A percentile compares a stretch with the other conserved stretches of the same genome.
Evolutionary conservation across 352 stramenopile species (phyloP).

Genomic region (Phytophthora tubulina): DNA sequence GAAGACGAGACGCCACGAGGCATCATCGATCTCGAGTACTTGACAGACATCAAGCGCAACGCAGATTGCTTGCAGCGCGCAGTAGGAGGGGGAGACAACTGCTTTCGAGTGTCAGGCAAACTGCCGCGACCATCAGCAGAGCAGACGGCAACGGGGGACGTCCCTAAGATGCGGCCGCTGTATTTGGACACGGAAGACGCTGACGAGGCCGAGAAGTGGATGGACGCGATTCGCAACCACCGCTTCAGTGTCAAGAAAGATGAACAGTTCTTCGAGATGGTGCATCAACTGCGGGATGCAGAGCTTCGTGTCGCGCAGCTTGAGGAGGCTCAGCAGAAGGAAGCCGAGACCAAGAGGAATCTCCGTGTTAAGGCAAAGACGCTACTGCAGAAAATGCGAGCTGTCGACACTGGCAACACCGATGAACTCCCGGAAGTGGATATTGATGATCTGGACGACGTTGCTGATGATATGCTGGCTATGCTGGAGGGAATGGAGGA

Average conservation of each 20-base stretch:
- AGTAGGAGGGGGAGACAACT: constrained; percentile 66
- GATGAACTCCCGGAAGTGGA: constrained; percentile 36
- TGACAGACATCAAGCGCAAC: constrained; percentile 81
- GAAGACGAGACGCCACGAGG: constrained; percentile 72
- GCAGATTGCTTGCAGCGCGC: constrained; percentile 79
- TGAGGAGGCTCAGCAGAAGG: constrained; percentile 41
- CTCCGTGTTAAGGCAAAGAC: constrained; percentile 43
- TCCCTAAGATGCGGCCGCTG: constrained; percentile 68
- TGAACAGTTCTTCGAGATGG: constrained; percentile 49
- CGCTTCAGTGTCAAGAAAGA: constrained; percentile 69
- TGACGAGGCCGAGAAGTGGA: constrained; percentile 69
- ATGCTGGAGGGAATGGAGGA: constrained; percentile 60
- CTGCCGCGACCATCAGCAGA: constrained; percentile 51
- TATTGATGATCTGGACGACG: constrained; percentile 32
- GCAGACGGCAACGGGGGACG: constrained; percentile 44
- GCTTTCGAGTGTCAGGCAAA: constrained; percentile 79
- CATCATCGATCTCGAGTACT: constrained; percentile 84
- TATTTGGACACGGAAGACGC: constrained; percentile 71
- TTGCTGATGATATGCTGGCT: constrained; percentile 46
- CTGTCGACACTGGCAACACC: constrained; percentile 41
- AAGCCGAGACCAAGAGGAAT: constrained; percentile 25
- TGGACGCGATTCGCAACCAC: constrained; percentile 72
- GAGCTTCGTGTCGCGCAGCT: constrained; percentile 47
- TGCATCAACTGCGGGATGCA: constrained; percentile 47
- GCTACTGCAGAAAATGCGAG: constrained; percentile 47